Base-by-base conservation (phyloP, 768 basidiomycete genomes). In the Lanmaoa rubissima region DNA sequence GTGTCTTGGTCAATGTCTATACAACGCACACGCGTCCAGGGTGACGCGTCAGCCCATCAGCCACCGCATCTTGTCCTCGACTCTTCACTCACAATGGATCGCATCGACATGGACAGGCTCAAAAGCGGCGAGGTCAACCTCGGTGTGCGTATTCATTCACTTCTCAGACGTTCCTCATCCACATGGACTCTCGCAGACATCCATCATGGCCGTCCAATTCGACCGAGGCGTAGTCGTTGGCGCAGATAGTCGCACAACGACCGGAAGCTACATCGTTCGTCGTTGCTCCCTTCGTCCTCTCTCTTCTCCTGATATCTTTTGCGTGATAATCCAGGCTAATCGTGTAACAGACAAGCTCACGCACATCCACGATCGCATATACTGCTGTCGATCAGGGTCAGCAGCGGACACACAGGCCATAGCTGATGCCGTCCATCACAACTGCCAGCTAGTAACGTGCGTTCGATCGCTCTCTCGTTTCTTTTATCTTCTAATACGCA, bases 201-300 rank as follows among this genome's bases (percentile, higher is more conserved):
- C 96, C 42, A 98, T 99, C 73, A 98, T 98, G 95, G 96, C 97
- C 52, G 95, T 98, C 60, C 92, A 94, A 67, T 99, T 99, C 78
- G 80, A 92, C 35, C 86, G 85, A 32, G 97, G 97, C 39, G 97
- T 99, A 57, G 87, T 99, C 64, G 85, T 98, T 59, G 97, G 97
- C 42, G 97, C 97, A 62, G 97, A 99, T 78, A 91, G 89, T 82
- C 84, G 96, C 57, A 99, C 96, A 58, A 98, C 97, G 0, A 95
- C 92, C 8, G 97, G 96, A 62, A 88, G 87, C 76, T 98, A 97
- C 75, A 96, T 97, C 70, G 96, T 94, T 71, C 60, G 86, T 72
- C 31, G 49, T n/a, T 7, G 19, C 35, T 32, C 10, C 2, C 28
- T 38, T 40, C 44, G 0, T 45, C n/a, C 8, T 14, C 34, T 6